phyloP scores from a whole-genome alignment of 208 protist genomes.

The Leishmania arabica region DNA sequence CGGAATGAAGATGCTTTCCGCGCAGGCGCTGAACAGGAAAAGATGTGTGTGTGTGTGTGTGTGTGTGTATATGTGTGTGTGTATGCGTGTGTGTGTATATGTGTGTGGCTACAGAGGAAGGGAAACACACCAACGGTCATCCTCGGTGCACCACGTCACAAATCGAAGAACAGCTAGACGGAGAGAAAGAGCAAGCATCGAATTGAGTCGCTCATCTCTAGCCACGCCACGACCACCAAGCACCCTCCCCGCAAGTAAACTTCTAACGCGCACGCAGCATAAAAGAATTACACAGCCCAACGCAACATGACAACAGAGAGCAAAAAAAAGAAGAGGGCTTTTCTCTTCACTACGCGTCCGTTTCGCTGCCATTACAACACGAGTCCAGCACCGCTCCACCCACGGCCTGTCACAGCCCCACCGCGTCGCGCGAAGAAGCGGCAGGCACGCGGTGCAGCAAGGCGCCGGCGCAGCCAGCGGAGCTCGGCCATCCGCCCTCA shows the following conservation, averaged over 20 bases:
- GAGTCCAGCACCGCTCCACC: background rate
- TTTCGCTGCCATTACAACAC: background rate
- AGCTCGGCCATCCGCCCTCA: background rate
- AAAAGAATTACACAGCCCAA: too few species aligned
- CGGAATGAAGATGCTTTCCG: background rate
- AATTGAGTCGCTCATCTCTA: background rate
- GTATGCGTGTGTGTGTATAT: background rate
- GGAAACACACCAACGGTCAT: background rate
- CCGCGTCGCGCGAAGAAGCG: background rate
- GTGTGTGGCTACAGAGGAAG: background rate
- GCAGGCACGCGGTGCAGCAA: background rate
- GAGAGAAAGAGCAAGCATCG: background rate
- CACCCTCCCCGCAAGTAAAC: too few species aligned
- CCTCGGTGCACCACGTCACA: too few species aligned
- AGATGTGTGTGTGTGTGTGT: background rate
- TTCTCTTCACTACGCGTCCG: background rate
- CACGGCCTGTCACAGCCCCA: background rate
- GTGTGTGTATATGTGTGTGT: background rate
- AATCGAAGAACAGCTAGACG: too few species aligned
- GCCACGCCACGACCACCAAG: too few species aligned
- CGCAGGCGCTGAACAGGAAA: background rate
- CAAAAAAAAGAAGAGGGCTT: background rate
- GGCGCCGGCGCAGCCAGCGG: background rate
- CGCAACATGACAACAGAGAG: too few species aligned
- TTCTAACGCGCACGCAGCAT: too few species aligned